Evolutionary conservation across 495 filamentous ascomycete species (phyloP), one percentile per base, ranked within the genome.

Genomic region (Hypoxylon subgilvum): DNA sequence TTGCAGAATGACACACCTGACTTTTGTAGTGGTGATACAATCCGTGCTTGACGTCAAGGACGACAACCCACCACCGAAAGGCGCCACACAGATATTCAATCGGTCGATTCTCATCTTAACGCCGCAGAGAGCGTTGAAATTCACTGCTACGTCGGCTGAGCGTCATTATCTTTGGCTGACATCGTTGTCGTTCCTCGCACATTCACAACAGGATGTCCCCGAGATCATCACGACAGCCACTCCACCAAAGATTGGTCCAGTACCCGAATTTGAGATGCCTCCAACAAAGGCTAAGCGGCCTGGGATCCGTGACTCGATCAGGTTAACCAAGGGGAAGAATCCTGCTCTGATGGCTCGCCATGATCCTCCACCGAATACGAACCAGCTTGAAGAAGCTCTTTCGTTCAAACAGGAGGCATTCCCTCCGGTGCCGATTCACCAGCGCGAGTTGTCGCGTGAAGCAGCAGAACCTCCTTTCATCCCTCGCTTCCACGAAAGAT

Each of bases 11-110:
- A 14, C 32, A 21, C 23, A 12, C 16, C 43, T 60, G 31, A 65
- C 54, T 21, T 59, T 27, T 35, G 43, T 67, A 97, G 93, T 98
- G 66, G 82, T 81, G 13, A 97, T 98, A 62, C 92, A 97, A 76
- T 97, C 94, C 25, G 94, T 97, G 7, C 77, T 98, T 13, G 94
- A 98, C 61, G 94, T 98, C 63, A 92, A 93, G 69, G 94, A 98
- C 67, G 89, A 96, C 72, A 94, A 92, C 45, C 90, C 92, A 4
- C 65, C 88, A 45, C 95, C 94, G 2, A 93, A 92, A 68, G 84
- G 84, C 53, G 70, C 80, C 31, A 69, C 80, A 6, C 69, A 76
- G 13, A 76, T 88, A 1, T 97, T 96, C 78, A 90, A 95, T 68
- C 88, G 94, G 46, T 97, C 94, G 0, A 98, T 98, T 63, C 76